These are phyloP conservation scores for Mrakia gelida DNA, from an alignment of 768 basidiomycete genomes.

Conservation along the genomic window DNA sequence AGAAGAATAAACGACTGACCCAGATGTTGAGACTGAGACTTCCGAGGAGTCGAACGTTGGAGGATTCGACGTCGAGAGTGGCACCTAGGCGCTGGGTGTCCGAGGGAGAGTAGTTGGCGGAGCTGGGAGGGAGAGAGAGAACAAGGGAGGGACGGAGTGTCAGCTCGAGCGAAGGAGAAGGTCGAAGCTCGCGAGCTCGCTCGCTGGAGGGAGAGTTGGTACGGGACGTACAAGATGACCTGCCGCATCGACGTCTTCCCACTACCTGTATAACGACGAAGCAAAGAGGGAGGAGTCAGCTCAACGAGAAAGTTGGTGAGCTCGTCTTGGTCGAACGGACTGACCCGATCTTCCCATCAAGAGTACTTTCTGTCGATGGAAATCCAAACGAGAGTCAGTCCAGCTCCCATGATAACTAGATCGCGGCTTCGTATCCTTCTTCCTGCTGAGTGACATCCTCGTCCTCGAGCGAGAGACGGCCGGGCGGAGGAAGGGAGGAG, in stretches of 20 bases:
- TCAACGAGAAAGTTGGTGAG: neutral
- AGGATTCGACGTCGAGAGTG: constrained; percentile 96
- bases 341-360: constrained; percentile 91
- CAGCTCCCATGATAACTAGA: neutral
- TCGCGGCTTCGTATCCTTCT: too few species aligned
- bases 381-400: neutral
- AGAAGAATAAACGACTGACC: constrained; percentile 10
- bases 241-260: constrained; percentile 92
- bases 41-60: constrained; percentile 93
- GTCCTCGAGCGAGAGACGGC: neutral
- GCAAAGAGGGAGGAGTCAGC: neutral
- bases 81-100: constrained; percentile 87
- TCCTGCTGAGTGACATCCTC: too few species aligned
- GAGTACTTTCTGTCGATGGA: constrained; percentile 54
- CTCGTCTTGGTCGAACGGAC: neutral
- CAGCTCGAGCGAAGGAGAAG: constrained; percentile 13
- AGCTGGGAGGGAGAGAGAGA: constrained; percentile 14
- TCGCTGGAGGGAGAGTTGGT: too few species aligned
- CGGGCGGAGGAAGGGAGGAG: too few species aligned
- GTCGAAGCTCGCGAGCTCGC: neutral
- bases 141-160: constrained; percentile 33
- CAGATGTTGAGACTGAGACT: constrained; percentile 68
- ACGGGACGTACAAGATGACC: constrained; percentile 83
- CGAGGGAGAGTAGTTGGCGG: constrained; percentile 83
- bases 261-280: constrained; percentile 42